These are phyloP conservation scores for Rubroboletus pulcherrimus DNA, from an alignment of 768 basidiomycete genomes.

Conservation along the genomic window DNA sequence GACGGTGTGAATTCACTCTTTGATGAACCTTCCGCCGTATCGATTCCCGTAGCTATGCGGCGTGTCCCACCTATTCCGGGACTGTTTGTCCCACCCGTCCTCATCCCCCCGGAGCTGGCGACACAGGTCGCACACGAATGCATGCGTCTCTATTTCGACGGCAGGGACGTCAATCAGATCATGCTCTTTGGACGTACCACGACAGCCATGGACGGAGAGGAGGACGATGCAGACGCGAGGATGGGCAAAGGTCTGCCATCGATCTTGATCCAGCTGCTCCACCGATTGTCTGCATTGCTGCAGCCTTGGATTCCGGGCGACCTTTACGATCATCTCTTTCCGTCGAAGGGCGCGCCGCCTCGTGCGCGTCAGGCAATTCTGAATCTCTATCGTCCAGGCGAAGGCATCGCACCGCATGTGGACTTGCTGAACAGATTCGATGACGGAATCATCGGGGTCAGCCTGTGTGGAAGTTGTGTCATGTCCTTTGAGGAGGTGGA, in stretches of 20 bases:
- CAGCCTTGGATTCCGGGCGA: conserved; percentile 45
- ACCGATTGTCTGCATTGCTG: conserved; percentile 46
- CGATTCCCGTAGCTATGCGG: conserved; percentile 27
- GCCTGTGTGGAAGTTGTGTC: conserved; percentile 72
- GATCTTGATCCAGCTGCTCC: conserved; percentile 52
- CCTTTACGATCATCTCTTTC: conserved; percentile 60
- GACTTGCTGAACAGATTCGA: conserved; percentile 82
- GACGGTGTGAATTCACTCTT: conserved; percentile 46
- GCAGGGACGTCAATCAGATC: conserved; percentile 61
- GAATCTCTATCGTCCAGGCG: conserved; percentile 84
- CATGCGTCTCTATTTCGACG: conserved; percentile 52
- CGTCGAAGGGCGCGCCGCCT: conserved; percentile 34
- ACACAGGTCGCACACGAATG: conserved; percentile 48
- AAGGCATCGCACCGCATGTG: conserved; percentile 86
- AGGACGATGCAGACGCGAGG: conserved; percentile 12
- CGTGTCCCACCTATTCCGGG: conserved; percentile 58
- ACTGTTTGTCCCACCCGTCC: conserved; percentile 53
- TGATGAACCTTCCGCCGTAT: conserved; percentile 35
- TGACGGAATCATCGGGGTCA: conserved; percentile 88
- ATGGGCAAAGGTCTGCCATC: conserved; percentile 49
- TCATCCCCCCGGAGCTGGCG: conserved; percentile 50
- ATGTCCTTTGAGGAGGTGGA: conserved; percentile 62
- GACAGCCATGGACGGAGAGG: conserved; percentile 8
- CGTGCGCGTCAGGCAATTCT: conserved; percentile 80
- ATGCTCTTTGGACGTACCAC: conserved; percentile 74